Evolutionary conservation across 768 basidiomycete species (phyloP), one percentile per base, ranked within the genome.

Genomic region (Holtermanniella nyarrowii): DNA sequence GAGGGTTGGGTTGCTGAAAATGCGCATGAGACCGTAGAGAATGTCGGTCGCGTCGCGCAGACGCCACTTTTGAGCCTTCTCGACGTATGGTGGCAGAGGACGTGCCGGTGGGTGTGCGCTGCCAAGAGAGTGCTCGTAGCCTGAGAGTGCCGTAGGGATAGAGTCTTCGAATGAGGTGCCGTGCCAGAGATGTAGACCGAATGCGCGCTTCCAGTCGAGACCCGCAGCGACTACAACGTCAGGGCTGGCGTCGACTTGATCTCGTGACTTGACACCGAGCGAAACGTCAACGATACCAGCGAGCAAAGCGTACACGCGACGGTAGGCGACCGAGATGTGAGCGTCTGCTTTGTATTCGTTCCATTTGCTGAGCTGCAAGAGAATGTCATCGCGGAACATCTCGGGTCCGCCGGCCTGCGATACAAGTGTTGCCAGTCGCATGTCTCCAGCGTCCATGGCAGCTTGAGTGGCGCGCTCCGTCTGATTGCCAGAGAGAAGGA

Each of bases 111-210:
- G 50, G 22, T 61, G 53, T n/a, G 57, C 79, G 58, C 60, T 49
- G 22, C 54, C 22, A 20, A 88, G 66, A 21, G 64, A 51, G 5
- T 53, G n/a, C 22, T 60, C 51, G 48, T 85, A 93, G 0, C 78
- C 72, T 11, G 76, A 70, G 59, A 87, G 82, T 0, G 83, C 82
- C 41, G 84, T 79, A 1, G 80, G 74, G 52, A 89, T 79, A 3
- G 86, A 75, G 2, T 83, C 77, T 26, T 70, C 71, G 45, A 73
- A 63, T 4, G 80, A 77, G 41, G 82, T 77, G 0, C 81, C 82
- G 68, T 83, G 96, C 95, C 95, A 99, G 26, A 97, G 73, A 55
- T 83, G 83, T 42, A 96, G 73, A 2, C 88, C 95, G 65, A 97
- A 86, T 0, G 83, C 83, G 18, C 89, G 81, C 69, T 89, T 91